Conservation (phyloP, 805 yeast species). For the Blastobotrys mokoenaii region DNA sequence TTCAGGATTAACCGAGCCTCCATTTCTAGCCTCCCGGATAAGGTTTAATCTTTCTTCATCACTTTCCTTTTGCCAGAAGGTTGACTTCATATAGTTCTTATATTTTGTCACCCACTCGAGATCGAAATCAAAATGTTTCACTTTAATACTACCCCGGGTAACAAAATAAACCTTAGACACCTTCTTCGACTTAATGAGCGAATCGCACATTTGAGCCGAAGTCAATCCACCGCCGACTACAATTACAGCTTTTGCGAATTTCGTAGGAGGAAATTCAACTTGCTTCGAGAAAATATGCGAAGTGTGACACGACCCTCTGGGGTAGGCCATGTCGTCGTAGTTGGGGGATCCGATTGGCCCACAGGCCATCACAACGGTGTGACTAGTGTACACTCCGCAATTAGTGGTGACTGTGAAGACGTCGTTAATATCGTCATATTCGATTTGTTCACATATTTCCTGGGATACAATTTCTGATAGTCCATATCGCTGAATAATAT, state of each 20-base stretch:
- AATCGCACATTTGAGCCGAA: conserved; percentile 39
- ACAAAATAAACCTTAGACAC: conserved; percentile 30
- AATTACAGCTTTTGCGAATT: neutral
- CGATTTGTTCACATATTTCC: conserved; percentile 30
- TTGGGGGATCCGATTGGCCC: conserved; percentile 13
- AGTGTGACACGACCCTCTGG: conserved; percentile 13
- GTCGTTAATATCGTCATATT: conserved; percentile 25
- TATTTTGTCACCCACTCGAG: conserved; percentile 45
- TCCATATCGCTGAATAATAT: conserved; percentile 29
- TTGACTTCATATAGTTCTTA: conserved; percentile 36
- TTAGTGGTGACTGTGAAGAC: conserved; percentile 31
- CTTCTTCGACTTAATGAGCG: conserved; percentile 26
- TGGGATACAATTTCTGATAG: conserved; percentile 27
- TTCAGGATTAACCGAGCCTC: conserved; percentile 41
- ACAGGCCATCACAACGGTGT: conserved; percentile 10
- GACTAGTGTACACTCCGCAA: conserved; percentile 32
- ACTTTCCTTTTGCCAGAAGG: conserved; percentile 36
- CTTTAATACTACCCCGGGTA: conserved; percentile 32
- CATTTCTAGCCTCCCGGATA: conserved; percentile 37
- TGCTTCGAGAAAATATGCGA: conserved; percentile 8
- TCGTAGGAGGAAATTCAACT: conserved; percentile 7
- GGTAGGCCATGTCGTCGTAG: conserved; percentile 5
- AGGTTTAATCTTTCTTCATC: conserved; percentile 36
- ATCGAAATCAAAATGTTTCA: conserved; percentile 42
- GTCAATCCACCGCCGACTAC: conserved; percentile 42